Evolutionary conservation across 176 grass and related monocot genomes (phyloP), one percentile per base, ranked within the genome.

Genomic region (Saccharum spontaneum): DNA sequence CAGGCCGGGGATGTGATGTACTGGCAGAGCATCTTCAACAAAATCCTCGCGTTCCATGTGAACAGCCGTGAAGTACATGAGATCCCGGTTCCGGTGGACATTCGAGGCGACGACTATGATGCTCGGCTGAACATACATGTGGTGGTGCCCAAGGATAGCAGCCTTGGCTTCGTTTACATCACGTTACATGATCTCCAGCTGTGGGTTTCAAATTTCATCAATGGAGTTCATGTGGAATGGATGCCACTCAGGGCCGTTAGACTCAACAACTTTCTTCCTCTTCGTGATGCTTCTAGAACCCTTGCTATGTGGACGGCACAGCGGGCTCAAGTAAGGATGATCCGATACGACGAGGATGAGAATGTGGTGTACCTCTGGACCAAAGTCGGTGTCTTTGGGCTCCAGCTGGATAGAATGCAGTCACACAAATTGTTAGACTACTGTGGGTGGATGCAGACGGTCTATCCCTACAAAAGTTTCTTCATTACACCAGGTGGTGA

Each of bases 401-500:
- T 76, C 28, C 73, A 76, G 48, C 28, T 76, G 36, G 48, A 76
- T 2, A 22, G 28, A 55, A 55, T 76, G 48, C 1, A 37, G 28
- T 36, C 30, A 31, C 11, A 12, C 17, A 34, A 36, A 49, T 31
- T 55, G 4, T 26, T 76, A 10, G 9, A 36, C 50, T 37, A 55
- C 30, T 76, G 18, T 10, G 28, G 17, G 9, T 34, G 8, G 28
- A 37, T 76, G 17, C 26, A 55, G 3, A 36, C 1, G 73, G 16
- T 76, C 17, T 76, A 55, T 55, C 48, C 73, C 9, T 76, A 76
- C 48, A 76, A 20, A 76, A 76, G 73, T 7, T 76, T 76, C 73
- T 76, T 76, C 48, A 9, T 22, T 55, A 17, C 73, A 76, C 3
- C 28, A 76, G 73, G 73, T 73, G 34, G 3, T 36, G 3, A 48